Percentiles rank a stretch among this genome's conserved stretches.
These are phyloP conservation scores for Phlyctochytrium arcticum DNA, from an alignment of 192 early-diverging fungal species.

Conservation along the genomic window DNA sequence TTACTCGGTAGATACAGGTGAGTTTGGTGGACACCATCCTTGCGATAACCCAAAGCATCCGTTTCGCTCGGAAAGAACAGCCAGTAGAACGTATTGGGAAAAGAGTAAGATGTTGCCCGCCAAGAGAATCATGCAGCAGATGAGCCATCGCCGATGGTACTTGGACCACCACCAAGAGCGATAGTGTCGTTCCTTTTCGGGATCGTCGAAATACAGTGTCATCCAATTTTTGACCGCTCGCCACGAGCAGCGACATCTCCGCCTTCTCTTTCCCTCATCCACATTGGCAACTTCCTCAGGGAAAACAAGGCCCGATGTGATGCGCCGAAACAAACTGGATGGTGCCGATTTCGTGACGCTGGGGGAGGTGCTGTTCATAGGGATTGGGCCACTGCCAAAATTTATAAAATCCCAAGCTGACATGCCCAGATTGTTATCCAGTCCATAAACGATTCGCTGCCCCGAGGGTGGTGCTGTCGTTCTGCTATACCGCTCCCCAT, in stretches of 20 bases:
- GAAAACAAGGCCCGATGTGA: neutral
- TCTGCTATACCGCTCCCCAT: no score
- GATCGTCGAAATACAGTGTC: constrained; percentile 1
- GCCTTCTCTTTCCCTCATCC: neutral
- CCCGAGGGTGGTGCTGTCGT: no score
- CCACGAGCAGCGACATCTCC: neutral
- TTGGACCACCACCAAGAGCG: constrained; percentile 6
- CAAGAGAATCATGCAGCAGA: neutral
- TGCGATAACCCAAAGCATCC: neutral
- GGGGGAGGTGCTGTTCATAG: neutral
- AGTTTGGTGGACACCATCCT: neutral
- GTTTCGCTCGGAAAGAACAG: neutral
- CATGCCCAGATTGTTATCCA: no score
- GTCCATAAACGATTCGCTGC: no score
- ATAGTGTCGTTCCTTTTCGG: constrained; percentile 13
- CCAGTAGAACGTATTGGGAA: neutral
- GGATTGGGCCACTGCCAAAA: no score
- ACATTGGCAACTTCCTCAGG: neutral
- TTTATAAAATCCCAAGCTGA: neutral
- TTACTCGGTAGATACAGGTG: no score
- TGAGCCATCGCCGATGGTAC: constrained; percentile 1
- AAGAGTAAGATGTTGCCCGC: neutral
- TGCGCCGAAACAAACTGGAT: neutral
- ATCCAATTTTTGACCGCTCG: neutral
- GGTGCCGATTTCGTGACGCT: neutral